phyloP scores from a whole-genome alignment of 192 early-diverging fungal species.

The Coemansia sp. region DNA sequence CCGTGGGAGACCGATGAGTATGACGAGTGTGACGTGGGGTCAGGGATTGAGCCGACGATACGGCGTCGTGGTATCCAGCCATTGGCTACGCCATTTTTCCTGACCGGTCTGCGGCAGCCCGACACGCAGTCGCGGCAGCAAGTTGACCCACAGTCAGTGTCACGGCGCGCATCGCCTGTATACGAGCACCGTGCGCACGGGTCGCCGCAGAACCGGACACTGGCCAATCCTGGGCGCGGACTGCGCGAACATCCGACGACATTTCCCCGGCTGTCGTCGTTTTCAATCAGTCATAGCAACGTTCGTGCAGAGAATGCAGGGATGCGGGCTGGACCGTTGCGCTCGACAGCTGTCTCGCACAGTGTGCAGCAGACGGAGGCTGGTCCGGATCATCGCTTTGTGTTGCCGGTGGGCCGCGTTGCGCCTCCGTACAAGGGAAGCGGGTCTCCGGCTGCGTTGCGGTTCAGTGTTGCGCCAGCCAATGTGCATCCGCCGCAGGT shows the following conservation, averaged over 20 bases:
- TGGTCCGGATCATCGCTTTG: constrained; percentile 24
- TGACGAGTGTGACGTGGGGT: constrained; percentile 17
- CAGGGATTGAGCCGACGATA: constrained; percentile 5
- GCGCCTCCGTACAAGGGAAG: constrained; percentile 12
- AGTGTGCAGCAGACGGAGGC: neutral
- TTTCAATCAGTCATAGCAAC: constrained; percentile 54
- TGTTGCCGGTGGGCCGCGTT: constrained; percentile 32
- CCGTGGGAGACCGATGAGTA: constrained; percentile 48
- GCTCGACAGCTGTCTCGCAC: no score
- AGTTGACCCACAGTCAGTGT: constrained; percentile 17
- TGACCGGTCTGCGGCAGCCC: constrained; percentile 33
- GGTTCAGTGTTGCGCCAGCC: neutral
- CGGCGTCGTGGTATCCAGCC: constrained; percentile 31
- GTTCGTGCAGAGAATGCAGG: constrained; percentile 33
- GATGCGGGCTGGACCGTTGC: neutral
- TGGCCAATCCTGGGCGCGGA: constrained; percentile 5
- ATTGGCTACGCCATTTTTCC: constrained; percentile 37
- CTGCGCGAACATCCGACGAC: constrained; percentile 26
- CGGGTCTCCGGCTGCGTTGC: neutral
- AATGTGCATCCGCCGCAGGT: neutral
- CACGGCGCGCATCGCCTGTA: constrained; percentile 28
- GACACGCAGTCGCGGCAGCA: constrained; percentile 1
- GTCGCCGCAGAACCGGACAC: constrained; percentile 3
- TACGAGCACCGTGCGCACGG: constrained; percentile 13
- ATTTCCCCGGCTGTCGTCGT: constrained; percentile 50